A percentile compares a stretch with the other conserved stretches of the same genome.
Evolutionary conservation across 441 rosid genomes (phyloP).

Genomic region (Jatropha multifida): DNA sequence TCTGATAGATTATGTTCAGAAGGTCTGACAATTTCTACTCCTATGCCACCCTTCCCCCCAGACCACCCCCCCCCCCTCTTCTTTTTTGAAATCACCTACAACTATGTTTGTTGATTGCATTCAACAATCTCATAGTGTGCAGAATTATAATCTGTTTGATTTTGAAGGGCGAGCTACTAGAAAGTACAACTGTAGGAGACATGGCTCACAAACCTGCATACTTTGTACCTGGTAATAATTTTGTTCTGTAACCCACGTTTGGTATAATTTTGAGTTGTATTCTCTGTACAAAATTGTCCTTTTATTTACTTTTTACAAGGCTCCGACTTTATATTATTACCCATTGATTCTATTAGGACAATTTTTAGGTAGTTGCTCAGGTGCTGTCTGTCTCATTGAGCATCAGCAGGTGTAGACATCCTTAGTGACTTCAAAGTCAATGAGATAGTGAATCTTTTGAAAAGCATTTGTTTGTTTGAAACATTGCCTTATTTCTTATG

Average conservation of each 20-base stretch:
- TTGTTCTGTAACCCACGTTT: not conserved
- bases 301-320: conserved; percentile 5
- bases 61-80: no score
- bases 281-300: not conserved
- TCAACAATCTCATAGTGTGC: conserved; percentile 41
- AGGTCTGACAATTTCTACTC: conserved; percentile 53
- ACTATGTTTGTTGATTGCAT: conserved; percentile 33
- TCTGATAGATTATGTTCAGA: conserved; percentile 87
- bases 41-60: no score
- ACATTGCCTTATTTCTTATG: not conserved
- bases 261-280: not conserved
- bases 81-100: conserved; percentile 11
- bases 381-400: not conserved
- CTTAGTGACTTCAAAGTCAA: not conserved
- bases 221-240: conserved; percentile 86
- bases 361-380: conserved; percentile 6
- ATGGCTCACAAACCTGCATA: conserved; percentile 99
- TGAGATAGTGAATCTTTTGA: not conserved
- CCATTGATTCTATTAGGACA: not conserved
- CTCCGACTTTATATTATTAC: not conserved
- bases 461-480: not conserved
- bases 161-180: conserved; percentile 95
- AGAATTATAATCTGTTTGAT: conserved; percentile 51
- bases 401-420: not conserved
- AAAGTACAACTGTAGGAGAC: conserved; percentile 78